Base-by-base conservation (phyloP, 2,329 filamentous ascomycete genomes). In the Botryotinia convoluta region DNA sequence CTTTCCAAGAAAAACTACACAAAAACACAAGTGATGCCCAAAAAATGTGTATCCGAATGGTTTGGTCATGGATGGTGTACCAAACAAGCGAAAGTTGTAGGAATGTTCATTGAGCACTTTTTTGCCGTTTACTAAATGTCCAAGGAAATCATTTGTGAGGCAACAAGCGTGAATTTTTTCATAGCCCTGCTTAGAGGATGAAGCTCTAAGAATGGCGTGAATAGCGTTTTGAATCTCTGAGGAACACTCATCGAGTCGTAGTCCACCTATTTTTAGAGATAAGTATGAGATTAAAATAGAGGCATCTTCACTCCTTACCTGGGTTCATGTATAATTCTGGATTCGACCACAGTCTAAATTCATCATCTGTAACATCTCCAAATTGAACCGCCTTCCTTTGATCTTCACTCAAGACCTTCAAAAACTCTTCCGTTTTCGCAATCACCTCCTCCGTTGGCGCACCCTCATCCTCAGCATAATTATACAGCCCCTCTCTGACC, bases 11-110 rank as follows among this genome's bases (percentile, higher is more conserved):
- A 94, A 85, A 79, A 94, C 92, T 35, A 92, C 86, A 77, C 90
- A 90, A 3, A 95, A 85, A 77, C 91, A 93, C 3, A 95, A 85
- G 77, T 95, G 93, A 80, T 95, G 93, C 10, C 93, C 93, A 82
- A 94, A 95, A 51, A 80, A 79, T 45, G 78, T 78, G 37, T 78
- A 80, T 35, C 78, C 79, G 74, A 77, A 80, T 32, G 78, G 75
- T n/a, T 72, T 59, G 14, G 73, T 71, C 10, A 77, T 69, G 12
- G 78, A 79, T 32, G 76, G 77, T 51, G 71, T 75, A 8, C 79
- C 77, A 71, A 79, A 79, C 20, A 80, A 68, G 39, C 77, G 76
- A 45, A 80, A 80, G 54, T 79, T 79, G 61, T 78, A 80, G 29
- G 78, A 79, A 59, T 79, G 76, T 72, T 79, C 75, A 57, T 80